Evolutionary conservation across 2,329 filamentous ascomycete species (phyloP).

Genomic region (Huntiella bhutanensis): DNA sequence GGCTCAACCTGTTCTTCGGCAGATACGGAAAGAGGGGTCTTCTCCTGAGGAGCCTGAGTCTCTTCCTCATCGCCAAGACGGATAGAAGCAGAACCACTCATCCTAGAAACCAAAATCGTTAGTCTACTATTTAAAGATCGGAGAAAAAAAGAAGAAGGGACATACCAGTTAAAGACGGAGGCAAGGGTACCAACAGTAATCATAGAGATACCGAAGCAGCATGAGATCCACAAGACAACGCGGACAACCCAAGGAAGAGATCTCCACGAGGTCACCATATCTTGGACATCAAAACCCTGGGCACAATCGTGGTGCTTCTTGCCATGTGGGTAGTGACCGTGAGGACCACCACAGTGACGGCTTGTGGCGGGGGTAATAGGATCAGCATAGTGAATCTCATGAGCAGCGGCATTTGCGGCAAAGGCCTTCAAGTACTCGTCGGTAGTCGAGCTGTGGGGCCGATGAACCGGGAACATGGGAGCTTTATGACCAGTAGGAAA

Average conservation of each 20-base stretch:
- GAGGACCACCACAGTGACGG: not conserved
- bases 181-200: constrained; percentile 1
- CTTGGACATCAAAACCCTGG: not conserved
- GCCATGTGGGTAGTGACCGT: not conserved
- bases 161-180: constrained; percentile 6
- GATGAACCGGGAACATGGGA: constrained; percentile 1
- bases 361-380: not conserved
- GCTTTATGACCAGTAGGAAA: too few species aligned
- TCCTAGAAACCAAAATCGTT: not conserved
- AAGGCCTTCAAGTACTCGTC: constrained; percentile 5
- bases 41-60: not conserved
- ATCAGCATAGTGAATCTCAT: constrained; percentile 1
- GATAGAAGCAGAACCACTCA: constrained; percentile 2
- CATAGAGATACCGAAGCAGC: constrained; percentile 6
- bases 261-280: constrained; percentile 4
- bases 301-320: constrained; percentile 1
- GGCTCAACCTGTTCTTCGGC: not conserved
- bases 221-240: constrained; percentile 7
- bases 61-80: constrained; percentile 6
- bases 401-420: not conserved
- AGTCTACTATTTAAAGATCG: not conserved
- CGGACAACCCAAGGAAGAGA: constrained; percentile 5
- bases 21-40: not conserved
- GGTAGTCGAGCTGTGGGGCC: not conserved
- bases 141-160: not conserved